Evolutionary conservation across 768 basidiomycete species (phyloP).

Genomic region (Hydnum rufescens): DNA sequence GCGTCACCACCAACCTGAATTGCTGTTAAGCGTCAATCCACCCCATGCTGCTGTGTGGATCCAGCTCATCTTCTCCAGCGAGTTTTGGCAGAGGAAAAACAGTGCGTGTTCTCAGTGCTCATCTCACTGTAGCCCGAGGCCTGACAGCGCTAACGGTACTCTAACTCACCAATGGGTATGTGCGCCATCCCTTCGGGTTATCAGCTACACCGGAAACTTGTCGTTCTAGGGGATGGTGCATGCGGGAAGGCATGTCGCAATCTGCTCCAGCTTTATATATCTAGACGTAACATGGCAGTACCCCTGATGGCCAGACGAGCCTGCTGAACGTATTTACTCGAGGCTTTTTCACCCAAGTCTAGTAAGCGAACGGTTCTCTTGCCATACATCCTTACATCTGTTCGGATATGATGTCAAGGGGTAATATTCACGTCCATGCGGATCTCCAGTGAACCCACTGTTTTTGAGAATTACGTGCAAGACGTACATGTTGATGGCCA

Average conservation of each 20-base stretch:
- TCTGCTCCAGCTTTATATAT: neutral
- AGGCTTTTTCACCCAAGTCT: slow-evolving; percentile 88
- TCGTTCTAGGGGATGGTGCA: slow-evolving; percentile 3
- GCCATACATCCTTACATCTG: neutral
- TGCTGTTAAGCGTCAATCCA: too few species aligned
- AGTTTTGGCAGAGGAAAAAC: too few species aligned
- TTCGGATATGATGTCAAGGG: slow-evolving; percentile 5
- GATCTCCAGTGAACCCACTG: slow-evolving; percentile 57
- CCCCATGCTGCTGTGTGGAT: too few species aligned
- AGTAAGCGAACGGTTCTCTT: too few species aligned
- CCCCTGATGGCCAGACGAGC: slow-evolving; percentile 49
- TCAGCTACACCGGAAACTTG: slow-evolving; percentile 2
- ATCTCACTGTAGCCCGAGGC: too few species aligned
- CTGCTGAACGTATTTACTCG: slow-evolving; percentile 73
- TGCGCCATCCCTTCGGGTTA: too few species aligned
- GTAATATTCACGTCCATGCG: slow-evolving; percentile 2
- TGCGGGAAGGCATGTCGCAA: neutral
- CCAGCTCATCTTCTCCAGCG: too few species aligned
- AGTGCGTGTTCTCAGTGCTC: too few species aligned
- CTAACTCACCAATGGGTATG: too few species aligned
- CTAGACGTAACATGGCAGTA: slow-evolving; percentile 9
- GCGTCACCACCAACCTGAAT: too few species aligned
- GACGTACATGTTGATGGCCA: slow-evolving; percentile 76
- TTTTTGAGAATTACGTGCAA: slow-evolving; percentile 95
- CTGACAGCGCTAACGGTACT: too few species aligned